Conservation (phyloP, 2,329 filamentous ascomycete species). For the Rutstroemia sp. region DNA sequence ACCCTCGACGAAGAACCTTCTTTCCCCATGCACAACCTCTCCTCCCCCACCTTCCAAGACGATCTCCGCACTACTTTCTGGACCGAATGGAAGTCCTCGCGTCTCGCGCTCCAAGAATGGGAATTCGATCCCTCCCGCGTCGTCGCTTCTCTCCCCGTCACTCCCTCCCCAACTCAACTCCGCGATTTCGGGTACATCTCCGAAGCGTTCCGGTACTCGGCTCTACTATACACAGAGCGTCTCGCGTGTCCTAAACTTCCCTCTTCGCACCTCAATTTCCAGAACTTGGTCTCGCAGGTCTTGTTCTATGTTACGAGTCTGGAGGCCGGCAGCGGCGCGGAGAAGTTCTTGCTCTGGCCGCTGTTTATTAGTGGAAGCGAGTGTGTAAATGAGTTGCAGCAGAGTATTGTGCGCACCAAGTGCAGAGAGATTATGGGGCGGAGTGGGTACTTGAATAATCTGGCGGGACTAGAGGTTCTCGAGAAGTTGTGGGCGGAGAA, state of each 20-base stretch:
- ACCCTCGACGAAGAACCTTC: conserved; percentile 48
- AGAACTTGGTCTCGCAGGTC: conserved; percentile 73
- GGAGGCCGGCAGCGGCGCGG: conserved; percentile 60
- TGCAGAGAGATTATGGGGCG: conserved; percentile 82
- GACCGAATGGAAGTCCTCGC: conserved; percentile 78
- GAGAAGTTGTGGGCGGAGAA: conserved; percentile 67
- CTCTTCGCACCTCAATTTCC: conserved; percentile 69
- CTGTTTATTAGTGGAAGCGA: conserved; percentile 86
- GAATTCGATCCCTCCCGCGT: conserved; percentile 56
- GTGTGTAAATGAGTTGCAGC: conserved; percentile 74
- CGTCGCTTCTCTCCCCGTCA: conserved; percentile 41
- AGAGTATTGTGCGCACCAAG: conserved; percentile 69
- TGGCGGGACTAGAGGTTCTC: conserved; percentile 75
- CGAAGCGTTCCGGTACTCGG: conserved; percentile 84
- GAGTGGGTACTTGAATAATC: conserved; percentile 89
- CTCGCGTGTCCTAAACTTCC: conserved; percentile 70
- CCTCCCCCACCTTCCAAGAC: conserved; percentile 39
- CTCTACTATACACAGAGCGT: conserved; percentile 82
- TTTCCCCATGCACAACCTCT: conserved; percentile 24
- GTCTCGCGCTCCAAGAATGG: conserved; percentile 71
- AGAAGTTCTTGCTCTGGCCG: conserved; percentile 91
- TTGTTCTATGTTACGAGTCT: conserved; percentile 78
- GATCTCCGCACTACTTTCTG: conserved; percentile 65
- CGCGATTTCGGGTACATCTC: conserved; percentile 75
- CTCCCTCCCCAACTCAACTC: conserved; percentile 52